phyloP scores from a whole-genome alignment of 2,329 filamentous ascomycete genomes.

The Ophiosphaerella herpotricha region DNA sequence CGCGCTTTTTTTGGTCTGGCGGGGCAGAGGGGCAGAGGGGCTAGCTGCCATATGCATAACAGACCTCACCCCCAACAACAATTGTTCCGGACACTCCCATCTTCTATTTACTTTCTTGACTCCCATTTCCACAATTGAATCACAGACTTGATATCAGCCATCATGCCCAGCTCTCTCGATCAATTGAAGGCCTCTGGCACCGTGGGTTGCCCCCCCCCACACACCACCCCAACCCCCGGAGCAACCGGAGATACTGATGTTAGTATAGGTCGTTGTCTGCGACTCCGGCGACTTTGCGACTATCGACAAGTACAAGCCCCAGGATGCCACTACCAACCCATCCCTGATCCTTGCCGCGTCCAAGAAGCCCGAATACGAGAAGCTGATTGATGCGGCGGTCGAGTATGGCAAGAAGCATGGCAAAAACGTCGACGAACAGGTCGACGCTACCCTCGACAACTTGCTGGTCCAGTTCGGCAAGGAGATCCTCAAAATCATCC shows the following conservation, averaged over 20 bases:
- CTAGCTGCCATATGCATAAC: not conserved
- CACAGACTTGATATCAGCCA: slow-evolving; percentile 11
- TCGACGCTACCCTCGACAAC: slow-evolving; percentile 87
- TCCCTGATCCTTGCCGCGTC: slow-evolving; percentile 97
- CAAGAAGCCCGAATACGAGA: slow-evolving; percentile 96
- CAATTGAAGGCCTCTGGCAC: slow-evolving; percentile 97
- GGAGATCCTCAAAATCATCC: slow-evolving; percentile 95
- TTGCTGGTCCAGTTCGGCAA: slow-evolving; percentile 97
- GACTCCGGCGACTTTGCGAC: slow-evolving; percentile 87
- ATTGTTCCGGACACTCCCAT: slow-evolving; percentile 12
- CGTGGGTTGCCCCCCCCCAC: slow-evolving; percentile 66
- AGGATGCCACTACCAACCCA: slow-evolving; percentile 99
- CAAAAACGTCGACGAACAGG: slow-evolving; percentile 73
- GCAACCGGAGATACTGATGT: slow-evolving; percentile 20
- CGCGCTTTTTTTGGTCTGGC: slow-evolving; percentile 35
- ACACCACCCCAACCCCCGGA: slow-evolving; percentile 19
- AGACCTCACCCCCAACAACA: slow-evolving; percentile 25
- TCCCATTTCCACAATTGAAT: slow-evolving; percentile 4
- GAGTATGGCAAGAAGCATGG: slow-evolving; percentile 80
- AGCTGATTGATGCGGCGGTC: slow-evolving; percentile 84
- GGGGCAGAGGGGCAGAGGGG: slow-evolving; percentile 30
- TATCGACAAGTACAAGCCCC: slow-evolving; percentile 99
- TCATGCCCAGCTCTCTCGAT: slow-evolving; percentile 88
- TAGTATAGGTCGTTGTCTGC: slow-evolving; percentile 81
- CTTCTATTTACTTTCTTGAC: slow-evolving; percentile 5